A percentile compares a stretch with the other conserved stretches of the same genome.
Evolutionary conservation across 2,329 filamentous ascomycete genomes (phyloP).

Genomic region (Trichoderma sp.): DNA sequence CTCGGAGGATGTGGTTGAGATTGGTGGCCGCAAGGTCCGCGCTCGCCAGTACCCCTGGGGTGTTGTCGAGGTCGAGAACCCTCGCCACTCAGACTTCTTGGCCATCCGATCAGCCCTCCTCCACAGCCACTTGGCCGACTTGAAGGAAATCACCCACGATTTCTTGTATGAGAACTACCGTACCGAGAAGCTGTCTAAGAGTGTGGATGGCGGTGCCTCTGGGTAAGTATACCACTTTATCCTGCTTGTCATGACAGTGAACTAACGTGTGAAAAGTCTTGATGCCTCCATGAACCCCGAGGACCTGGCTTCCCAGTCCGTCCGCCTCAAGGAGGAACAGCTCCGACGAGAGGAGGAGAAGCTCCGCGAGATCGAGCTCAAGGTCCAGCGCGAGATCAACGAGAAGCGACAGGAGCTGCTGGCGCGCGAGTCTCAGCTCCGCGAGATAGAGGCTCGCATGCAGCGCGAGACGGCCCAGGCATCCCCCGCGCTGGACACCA

Average conservation of each 20-base stretch:
- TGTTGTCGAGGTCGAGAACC: constrained; percentile 98
- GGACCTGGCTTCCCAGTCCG: constrained; percentile 92
- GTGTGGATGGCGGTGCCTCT: constrained; percentile 85
- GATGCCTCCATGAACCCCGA: constrained; percentile 87
- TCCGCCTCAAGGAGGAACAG: constrained; percentile 99
- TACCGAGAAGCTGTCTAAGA: constrained; percentile 99
- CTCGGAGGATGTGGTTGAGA: constrained; percentile 92
- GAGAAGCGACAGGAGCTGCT: constrained; percentile 98
- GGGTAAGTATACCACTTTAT: constrained; percentile 65
- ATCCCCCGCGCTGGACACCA: constrained; percentile 46
- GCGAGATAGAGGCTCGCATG: constrained; percentile 98
- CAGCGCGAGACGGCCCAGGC: constrained; percentile 68
- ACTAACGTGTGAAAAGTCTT: constrained; percentile 51
- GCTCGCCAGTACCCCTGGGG: constrained; percentile 99
- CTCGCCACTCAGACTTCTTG: constrained; percentile 96
- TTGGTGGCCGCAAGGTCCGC: constrained; percentile 86
- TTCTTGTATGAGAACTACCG: constrained; percentile 99
- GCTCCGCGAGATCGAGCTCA: constrained; percentile 97
- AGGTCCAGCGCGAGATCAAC: constrained; percentile 99
- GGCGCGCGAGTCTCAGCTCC: constrained; percentile 95
- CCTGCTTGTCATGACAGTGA: constrained; percentile 27
- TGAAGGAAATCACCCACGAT: constrained; percentile 99
- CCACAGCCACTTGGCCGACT: constrained; percentile 94
- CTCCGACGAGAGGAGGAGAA: constrained; percentile 99
- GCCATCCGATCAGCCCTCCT: constrained; percentile 94